Base-by-base conservation (phyloP, 2,329 filamentous ascomycete species). In the Verticillium albo-atrum region DNA sequence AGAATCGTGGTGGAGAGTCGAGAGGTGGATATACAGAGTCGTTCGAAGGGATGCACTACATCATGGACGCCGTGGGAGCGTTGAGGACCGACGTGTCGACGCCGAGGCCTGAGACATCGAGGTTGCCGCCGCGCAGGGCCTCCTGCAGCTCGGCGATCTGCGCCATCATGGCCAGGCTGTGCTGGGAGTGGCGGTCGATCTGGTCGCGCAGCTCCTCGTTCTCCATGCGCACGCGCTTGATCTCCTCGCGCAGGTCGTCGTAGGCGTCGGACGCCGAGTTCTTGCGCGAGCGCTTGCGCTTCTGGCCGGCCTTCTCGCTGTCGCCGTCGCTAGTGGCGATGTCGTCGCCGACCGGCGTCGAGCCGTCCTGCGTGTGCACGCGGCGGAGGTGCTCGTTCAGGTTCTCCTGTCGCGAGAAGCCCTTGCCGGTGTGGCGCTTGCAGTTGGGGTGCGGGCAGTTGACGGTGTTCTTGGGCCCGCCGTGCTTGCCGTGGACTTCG, bases 321-420 rank as follows among this genome's bases (percentile, higher is more conserved):
- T 80, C 79, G 55, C 77, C 78, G 56, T 81, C 79, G 35, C 79
- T 79, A 30, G 73, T 75, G 34, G 78, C 77, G 27, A 70, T 71
- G 20, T 68, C 72, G 25, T 66, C 65, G 30, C 75, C 71, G 54
- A 70, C 68, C 3, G 69, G 68, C 53, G 65, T 75, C 5, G 76
- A 70, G 28, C 70, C 75, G 47, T 78, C 76, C 54, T 81, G 80
- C 50, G 83, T 89, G 71, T 98, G 94, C n/a, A 96, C 91, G 27
- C 94, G 88, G 23, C 94, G 89, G 20, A 97, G 79, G 74, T 98
- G 94, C 75, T 98, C 94, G 70, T 94, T 92, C 4, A 97, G 81
- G 68, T 98, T 98, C 75, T 98, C 94, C 69, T 93, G 90, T 55
- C 94, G 87, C 9, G 93, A 96, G 73, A 98, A 98, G 25, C 92